Percentiles rank a stretch among this genome's conserved stretches.
Conservation (phyloP, 805 yeast species). For the Torulaspora microellipsoides region DNA sequence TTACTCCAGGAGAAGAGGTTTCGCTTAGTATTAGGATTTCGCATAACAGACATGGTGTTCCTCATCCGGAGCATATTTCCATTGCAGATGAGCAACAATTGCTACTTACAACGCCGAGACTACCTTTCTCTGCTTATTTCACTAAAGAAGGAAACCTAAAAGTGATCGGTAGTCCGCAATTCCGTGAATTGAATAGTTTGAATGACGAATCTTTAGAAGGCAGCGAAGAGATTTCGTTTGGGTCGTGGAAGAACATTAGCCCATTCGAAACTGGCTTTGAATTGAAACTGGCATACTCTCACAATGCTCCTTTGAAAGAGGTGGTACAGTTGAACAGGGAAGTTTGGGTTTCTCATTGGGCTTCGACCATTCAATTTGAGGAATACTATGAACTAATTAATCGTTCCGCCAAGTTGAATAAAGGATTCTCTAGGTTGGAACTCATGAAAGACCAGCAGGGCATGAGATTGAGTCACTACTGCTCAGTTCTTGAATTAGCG, state of each 20-base stretch:
- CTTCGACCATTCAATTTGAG: conserved; percentile 65
- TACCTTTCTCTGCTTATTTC: conserved; percentile 57
- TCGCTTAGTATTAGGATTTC: conserved; percentile 48
- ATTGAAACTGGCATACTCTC: conserved; percentile 58
- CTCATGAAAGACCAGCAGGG: conserved; percentile 56
- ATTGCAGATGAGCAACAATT: conserved; percentile 61
- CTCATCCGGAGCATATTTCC: conserved; percentile 60
- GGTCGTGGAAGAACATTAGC: conserved; percentile 45
- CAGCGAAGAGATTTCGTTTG: conserved; percentile 44
- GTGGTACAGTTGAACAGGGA: conserved; percentile 63
- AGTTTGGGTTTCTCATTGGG: conserved; percentile 87
- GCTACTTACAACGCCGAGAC: conserved; percentile 48
- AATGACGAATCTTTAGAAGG: conserved; percentile 35
- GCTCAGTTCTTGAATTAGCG: conserved; percentile 56
- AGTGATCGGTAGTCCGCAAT: conserved; percentile 25
- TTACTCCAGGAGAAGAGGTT: conserved; percentile 56
- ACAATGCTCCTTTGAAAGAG: conserved; percentile 58
- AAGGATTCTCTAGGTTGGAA: conserved; percentile 77
- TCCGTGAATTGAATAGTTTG: conserved; percentile 17
- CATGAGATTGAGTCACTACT: conserved; percentile 50
- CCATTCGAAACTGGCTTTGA: conserved; percentile 44
- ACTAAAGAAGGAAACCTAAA: conserved; percentile 52
- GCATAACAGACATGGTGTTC: conserved; percentile 44
- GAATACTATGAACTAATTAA: conserved; percentile 82
- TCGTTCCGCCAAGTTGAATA: conserved; percentile 60